Evolutionary conservation across 2,329 filamentous ascomycete species (phyloP), one percentile per base, ranked within the genome.

Genomic region (Neophaeococcomyces aloes): DNA sequence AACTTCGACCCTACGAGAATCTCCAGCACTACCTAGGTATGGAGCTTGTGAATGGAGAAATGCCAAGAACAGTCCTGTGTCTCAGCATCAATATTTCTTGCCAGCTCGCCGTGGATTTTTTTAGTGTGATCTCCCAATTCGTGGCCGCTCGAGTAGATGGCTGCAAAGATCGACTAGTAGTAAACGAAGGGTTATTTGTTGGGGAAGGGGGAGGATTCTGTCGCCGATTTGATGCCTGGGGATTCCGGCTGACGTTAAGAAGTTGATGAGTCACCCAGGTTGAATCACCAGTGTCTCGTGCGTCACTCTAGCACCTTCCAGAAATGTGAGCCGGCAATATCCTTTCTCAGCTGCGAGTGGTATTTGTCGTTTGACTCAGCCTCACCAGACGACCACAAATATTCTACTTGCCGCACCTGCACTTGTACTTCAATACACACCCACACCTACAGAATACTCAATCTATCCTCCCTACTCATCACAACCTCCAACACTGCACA

Each of bases 301-400:
- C 37, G 37, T 40, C 37, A 40, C 37, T 8, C 4, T 31, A n/a
- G 37, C 25, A 40, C 27, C 18, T 38, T 38, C 35, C 37, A 40
- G 37, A 40, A 40, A 40, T 19, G 37, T 21, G 7, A 40, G 10
- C 30, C 37, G 37, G 37, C 17, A 25, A 31, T 40, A 29, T 27
- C 37, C 29, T 40, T 25, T 8, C 25, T 40, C 27, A n/a, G 21
- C 23, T 30, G 36, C 25, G 25, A 10, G 5, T 27, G 23, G 23
- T 10, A 27, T 27, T 30, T 23, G 27, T 21, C 11, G 19, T 30
- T 33, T 41, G 29, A 23, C 38, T 33, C 38, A 41, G 29, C 33
- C 19, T 15, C 19, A 19, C 33, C 17, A 27, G 23, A 27, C 23
- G 10, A 27, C 19, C 33, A 15, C n/a, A 36, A 36, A 36, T 19